Evolutionary conservation across 306 rosid species (phyloP).

Genomic region (Trifolium repens): DNA sequence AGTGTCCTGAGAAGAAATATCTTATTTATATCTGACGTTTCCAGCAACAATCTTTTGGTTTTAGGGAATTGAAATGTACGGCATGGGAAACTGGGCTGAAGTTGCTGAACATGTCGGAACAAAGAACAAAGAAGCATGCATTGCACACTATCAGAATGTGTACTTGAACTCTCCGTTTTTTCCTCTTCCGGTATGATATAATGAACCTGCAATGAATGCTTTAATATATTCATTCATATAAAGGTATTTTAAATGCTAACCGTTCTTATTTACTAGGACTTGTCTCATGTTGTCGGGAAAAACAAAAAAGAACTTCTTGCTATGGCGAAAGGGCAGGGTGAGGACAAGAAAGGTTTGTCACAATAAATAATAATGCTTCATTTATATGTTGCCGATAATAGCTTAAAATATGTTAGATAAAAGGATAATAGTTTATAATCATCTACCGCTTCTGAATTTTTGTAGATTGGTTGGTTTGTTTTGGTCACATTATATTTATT

Average conservation of each 20-base stretch:
- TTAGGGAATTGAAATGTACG: conserved; percentile 97
- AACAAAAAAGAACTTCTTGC: conserved; percentile 96
- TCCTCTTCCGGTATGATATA: conserved; percentile 86
- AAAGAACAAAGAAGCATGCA: conserved; percentile 89
- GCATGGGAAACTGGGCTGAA: conserved; percentile 96
- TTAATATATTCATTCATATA: conserved; percentile 24
- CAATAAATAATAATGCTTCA: conserved; percentile 5
- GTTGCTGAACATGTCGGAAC: conserved; percentile 99
- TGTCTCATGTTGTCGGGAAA: conserved; percentile 97
- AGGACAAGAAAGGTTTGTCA: conserved; percentile 88
- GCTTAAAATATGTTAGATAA: conserved; percentile 29
- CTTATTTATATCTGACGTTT: conserved; percentile 23
- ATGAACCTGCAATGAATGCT: conserved; percentile 16
- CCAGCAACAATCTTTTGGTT: conserved; percentile 33
- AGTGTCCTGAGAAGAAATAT: conserved; percentile 18
- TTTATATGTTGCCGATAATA: conserved; percentile 20
- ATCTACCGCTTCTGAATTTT: conserved; percentile 37
- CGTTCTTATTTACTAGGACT: conserved; percentile 64
- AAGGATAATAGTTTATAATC: conserved; percentile 30
- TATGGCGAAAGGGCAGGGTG: conserved; percentile 92
- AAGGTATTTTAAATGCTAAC: conserved; percentile 42
- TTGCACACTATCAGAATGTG: conserved; percentile 79
- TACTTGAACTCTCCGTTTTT: conserved; percentile 80
- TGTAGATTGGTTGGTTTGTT: conserved; percentile 17
- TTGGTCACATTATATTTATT: neutral